Conservation (phyloP, 2,329 filamentous ascomycete species). For the Botrytis fragariae region DNA sequence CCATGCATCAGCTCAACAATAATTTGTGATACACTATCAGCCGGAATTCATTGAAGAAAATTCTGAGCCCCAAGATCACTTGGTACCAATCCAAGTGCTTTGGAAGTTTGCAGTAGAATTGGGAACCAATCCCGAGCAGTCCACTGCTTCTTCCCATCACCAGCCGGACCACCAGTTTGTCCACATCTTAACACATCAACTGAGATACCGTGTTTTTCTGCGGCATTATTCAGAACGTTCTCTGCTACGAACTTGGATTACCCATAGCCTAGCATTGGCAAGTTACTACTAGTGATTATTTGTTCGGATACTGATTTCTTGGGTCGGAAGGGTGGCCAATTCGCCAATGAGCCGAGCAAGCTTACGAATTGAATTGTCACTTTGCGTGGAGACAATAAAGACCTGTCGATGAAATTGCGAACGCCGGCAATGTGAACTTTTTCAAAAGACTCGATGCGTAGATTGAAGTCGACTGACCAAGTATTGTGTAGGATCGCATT, state of each 20-base stretch:
- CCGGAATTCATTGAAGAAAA: constrained; percentile 46
- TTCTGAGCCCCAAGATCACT: constrained; percentile 37
- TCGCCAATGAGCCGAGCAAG: constrained; percentile 25
- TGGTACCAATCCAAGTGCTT: not conserved
- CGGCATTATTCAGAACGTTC: constrained; percentile 44
- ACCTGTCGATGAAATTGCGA: constrained; percentile 40
- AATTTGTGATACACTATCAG: constrained; percentile 22
- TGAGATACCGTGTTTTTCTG: constrained; percentile 41
- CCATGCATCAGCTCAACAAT: not conserved
- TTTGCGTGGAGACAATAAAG: constrained; percentile 1
- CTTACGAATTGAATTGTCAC: constrained; percentile 34
- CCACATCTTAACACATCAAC: constrained; percentile 46
- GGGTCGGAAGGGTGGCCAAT: constrained; percentile 6
- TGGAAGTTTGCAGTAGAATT: not conserved
- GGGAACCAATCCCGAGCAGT: constrained; percentile 52
- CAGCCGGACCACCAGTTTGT: constrained; percentile 46
- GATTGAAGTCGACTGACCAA: constrained; percentile 43
- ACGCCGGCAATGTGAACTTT: constrained; percentile 40
- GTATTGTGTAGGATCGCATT: constrained; percentile 23
- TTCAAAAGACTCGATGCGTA: constrained; percentile 39
- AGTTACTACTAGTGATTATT: constrained; percentile 36
- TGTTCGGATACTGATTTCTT: constrained; percentile 40
- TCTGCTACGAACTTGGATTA: constrained; percentile 32
- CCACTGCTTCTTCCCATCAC: constrained; percentile 47
- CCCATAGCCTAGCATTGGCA: constrained; percentile 35